phyloP scores from a whole-genome alignment of 768 basidiomycete genomes.

The Naganishia kalamii region DNA sequence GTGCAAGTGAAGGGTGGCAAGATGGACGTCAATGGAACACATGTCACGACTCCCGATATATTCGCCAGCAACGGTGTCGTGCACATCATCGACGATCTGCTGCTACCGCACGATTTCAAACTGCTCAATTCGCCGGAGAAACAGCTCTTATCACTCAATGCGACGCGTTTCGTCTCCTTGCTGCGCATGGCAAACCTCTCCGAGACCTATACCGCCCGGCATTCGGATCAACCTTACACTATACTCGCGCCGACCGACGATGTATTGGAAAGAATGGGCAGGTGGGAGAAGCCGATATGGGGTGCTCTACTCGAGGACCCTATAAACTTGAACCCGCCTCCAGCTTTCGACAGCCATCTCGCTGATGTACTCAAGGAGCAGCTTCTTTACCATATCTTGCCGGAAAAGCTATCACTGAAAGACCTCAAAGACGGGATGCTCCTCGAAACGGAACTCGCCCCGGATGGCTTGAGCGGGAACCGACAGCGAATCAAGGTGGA shows the following conservation, averaged over 20 bases:
- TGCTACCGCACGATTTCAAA: conserved; percentile 69
- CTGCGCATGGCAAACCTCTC: conserved; percentile 74
- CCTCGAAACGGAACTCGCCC: conserved; percentile 64
- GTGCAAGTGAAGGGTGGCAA: conserved; percentile 53
- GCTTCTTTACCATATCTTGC: conserved; percentile 84
- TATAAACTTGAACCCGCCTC: background rate
- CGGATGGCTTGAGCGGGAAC: conserved; percentile 46
- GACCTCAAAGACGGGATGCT: conserved; percentile 69
- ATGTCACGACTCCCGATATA: conserved; percentile 60
- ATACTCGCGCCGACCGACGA: conserved; percentile 89
- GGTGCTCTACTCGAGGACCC: too few relatives aligned
- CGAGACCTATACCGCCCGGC: conserved; percentile 40
- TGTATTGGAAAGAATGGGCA: conserved; percentile 52
- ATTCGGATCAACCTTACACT: conserved; percentile 56
- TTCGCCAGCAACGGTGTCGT: conserved; percentile 90
- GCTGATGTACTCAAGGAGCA: conserved; percentile 54
- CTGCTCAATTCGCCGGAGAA: conserved; percentile 81
- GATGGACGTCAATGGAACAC: conserved; percentile 49
- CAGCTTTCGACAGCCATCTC: background rate
- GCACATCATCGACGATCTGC: conserved; percentile 76
- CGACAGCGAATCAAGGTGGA: conserved; percentile 48
- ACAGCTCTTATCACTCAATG: conserved; percentile 83
- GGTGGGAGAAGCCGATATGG: conserved; percentile 29
- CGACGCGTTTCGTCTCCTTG: conserved; percentile 80
- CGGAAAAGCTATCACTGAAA: conserved; percentile 64